Conservation (phyloP, 345 rosid genomes). For the Salix udensis region DNA sequence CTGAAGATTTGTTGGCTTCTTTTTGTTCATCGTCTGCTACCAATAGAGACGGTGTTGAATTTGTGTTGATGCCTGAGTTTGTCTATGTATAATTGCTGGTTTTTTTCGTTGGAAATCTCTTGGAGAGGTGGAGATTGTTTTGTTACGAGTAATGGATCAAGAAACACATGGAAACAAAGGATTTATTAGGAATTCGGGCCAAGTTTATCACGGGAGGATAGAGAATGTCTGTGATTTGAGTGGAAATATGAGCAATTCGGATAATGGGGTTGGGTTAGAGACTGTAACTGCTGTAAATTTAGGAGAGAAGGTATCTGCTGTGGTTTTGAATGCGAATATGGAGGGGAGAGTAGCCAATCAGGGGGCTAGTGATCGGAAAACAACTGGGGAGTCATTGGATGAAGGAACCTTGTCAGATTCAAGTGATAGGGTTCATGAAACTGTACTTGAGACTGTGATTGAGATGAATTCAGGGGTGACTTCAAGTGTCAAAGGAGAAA, state of each 20-base stretch:
- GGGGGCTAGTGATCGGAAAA: constrained; percentile 4
- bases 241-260: background rate
- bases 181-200: background rate
- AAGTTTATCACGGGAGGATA: background rate
- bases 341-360: background rate
- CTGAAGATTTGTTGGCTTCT: background rate
- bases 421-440: constrained; percentile 17
- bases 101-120: constrained; percentile 1
- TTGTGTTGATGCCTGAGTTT: background rate
- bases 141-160: constrained; percentile 35
- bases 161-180: constrained; percentile 3
- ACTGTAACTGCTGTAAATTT: background rate
- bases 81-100: background rate
- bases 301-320: background rate
- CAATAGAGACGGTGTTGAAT: background rate
- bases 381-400: constrained; percentile 16
- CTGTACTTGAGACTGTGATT: constrained; percentile 22
- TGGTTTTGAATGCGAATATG: background rate
- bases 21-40: background rate
- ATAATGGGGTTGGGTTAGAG: background rate
- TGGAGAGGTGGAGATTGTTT: constrained; percentile 9
- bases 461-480: constrained; percentile 21
- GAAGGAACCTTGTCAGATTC: constrained; percentile 20
- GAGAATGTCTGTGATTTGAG: background rate
- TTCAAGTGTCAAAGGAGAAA: constrained; percentile 17